Percentiles rank a stretch among this genome's conserved stretches.
These are phyloP conservation scores for Fusarium secorum DNA, from an alignment of 2,329 filamentous ascomycete genomes.

Conservation along the genomic window DNA sequence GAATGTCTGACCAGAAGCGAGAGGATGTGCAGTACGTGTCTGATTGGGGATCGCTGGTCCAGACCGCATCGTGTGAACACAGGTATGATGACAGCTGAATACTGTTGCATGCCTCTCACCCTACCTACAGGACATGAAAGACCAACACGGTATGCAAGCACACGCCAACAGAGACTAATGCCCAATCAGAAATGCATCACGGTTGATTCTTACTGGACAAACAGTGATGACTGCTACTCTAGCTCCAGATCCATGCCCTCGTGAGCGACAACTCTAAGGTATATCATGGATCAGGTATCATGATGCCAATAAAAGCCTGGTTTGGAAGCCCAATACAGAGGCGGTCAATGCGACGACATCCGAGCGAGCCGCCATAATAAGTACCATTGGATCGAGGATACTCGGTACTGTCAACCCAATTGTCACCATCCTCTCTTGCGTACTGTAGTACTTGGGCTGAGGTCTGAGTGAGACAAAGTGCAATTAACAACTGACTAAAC, in stretches of 20 bases:
- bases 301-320: slow-evolving; percentile 23
- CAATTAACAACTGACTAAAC: slow-evolving; percentile 8
- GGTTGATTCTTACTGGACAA: slow-evolving; percentile 2
- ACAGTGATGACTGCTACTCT: slow-evolving; percentile 23
- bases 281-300: slow-evolving; percentile 31
- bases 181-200: slow-evolving; percentile 21
- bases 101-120: slow-evolving; percentile 19
- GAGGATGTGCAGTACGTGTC: not conserved
- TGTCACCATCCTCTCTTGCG: not conserved
- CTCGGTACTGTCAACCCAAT: not conserved
- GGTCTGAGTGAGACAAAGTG: not conserved
- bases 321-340: slow-evolving; percentile 12
- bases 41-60: slow-evolving; percentile 6
- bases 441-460: not conserved
- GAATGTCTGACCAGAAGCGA: slow-evolving; percentile 3
- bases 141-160: slow-evolving; percentile 29
- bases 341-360: slow-evolving; percentile 28
- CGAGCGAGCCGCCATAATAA: slow-evolving; percentile 29
- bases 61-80: slow-evolving; percentile 24
- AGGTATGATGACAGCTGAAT: slow-evolving; percentile 14
- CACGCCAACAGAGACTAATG: slow-evolving; percentile 4
- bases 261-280: slow-evolving; percentile 38
- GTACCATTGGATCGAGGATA: not conserved
- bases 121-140: slow-evolving; percentile 1
- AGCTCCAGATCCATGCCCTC: slow-evolving; percentile 35